phyloP scores from a whole-genome alignment of 2,329 filamentous ascomycete species.

The Alternaria longipes region DNA sequence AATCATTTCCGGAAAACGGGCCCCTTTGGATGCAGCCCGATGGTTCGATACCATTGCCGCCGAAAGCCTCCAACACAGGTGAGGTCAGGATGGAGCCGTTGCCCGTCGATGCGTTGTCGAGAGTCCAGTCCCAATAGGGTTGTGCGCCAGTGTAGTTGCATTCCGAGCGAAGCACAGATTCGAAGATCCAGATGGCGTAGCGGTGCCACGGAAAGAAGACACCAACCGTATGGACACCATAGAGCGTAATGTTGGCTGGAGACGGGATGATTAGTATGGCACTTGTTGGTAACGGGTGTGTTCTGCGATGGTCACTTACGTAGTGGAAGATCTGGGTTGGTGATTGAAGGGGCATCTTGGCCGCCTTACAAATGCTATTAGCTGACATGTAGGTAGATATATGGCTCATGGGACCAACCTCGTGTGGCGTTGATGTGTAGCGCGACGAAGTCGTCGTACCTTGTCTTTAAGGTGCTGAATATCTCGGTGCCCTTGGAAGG shows the following conservation, averaged over 20 bases:
- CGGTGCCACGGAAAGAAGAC: conserved; percentile 3
- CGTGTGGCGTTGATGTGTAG: conserved; percentile 1
- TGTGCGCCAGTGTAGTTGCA: conserved; percentile 1
- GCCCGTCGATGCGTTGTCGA: background rate
- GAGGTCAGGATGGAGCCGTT: background rate
- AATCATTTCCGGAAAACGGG: background rate
- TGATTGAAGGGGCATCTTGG: background rate
- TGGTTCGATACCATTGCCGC: background rate
- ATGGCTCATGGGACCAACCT: background rate
- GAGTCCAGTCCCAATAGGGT: conserved; percentile 3
- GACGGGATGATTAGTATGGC: background rate
- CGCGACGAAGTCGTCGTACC: background rate
- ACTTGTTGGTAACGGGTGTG: background rate
- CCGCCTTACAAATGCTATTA: background rate
- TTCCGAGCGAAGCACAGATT: conserved; percentile 3
- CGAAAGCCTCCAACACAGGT: background rate
- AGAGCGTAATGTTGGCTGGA: background rate
- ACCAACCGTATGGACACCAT: background rate
- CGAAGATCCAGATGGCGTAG: conserved; percentile 1
- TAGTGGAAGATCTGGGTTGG: background rate
- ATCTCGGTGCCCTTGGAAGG: background rate
- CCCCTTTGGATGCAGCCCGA: background rate
- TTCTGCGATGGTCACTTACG: background rate
- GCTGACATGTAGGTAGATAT: background rate
- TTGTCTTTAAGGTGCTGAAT: background rate